Conservation (phyloP, 2,329 filamentous ascomycete genomes). For the Beauveria scarabaeidicola region DNA sequence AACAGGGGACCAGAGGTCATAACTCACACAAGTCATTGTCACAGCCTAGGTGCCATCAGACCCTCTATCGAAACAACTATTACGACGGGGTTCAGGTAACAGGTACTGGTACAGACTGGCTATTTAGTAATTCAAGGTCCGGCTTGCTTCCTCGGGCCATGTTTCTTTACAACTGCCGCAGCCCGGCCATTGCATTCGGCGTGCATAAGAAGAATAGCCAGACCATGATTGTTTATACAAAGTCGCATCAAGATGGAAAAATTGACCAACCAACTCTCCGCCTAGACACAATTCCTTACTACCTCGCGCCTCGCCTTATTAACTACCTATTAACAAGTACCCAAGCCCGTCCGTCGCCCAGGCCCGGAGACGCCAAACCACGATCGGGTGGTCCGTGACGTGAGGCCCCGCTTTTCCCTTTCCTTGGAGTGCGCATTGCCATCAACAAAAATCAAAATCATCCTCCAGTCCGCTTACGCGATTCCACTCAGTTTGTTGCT, state of each 20-base stretch:
- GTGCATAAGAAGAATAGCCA: background rate
- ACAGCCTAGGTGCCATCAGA: background rate
- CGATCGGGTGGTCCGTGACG: conserved; percentile 17
- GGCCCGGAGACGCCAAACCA: conserved; percentile 6
- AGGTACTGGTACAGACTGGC: background rate
- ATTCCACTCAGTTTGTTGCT: conserved; percentile 12
- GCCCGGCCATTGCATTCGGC: background rate
- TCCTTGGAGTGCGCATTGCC: conserved; percentile 2
- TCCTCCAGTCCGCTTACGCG: conserved; percentile 18
- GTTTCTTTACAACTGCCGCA: background rate
- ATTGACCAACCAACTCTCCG: background rate
- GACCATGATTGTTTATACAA: too few relatives aligned
- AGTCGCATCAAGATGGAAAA: background rate
- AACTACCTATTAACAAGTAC: too few relatives aligned
- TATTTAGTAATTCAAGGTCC: background rate
- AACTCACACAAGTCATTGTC: background rate
- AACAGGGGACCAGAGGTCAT: background rate
- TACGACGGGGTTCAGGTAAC: too few relatives aligned
- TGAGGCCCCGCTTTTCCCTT: conserved; percentile 13
- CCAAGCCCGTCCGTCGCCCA: background rate
- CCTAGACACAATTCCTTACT: background rate
- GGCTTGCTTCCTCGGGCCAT: background rate
- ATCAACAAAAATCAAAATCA: conserved; percentile 22
- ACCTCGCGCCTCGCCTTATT: background rate
- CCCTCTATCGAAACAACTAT: background rate